A percentile compares a stretch with the other conserved stretches of the same genome.
Conservation (phyloP, 2,329 filamentous ascomycete genomes). For the Botrytis byssoidea region DNA sequence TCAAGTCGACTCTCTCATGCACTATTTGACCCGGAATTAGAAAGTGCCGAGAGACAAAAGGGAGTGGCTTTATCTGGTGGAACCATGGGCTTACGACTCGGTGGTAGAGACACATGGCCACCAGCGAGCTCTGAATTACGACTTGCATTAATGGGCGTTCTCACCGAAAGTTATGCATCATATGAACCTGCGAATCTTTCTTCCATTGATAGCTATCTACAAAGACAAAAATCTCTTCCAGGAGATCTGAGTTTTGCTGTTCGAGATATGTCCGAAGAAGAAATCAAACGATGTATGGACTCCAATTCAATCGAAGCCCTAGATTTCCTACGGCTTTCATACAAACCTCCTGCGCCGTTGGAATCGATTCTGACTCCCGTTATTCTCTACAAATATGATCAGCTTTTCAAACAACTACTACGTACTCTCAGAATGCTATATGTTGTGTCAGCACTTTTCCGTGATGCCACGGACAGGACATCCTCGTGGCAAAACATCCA, state of each 20-base stretch:
- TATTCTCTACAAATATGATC: conserved; percentile 77
- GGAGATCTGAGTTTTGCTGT: conserved; percentile 80
- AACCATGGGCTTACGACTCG: conserved; percentile 78
- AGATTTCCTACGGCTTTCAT: conserved; percentile 89
- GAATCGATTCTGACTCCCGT: conserved; percentile 69
- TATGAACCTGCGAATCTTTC: conserved; percentile 29
- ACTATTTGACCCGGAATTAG: conserved; percentile 79
- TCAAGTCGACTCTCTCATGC: conserved; percentile 75
- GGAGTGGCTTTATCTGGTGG: conserved; percentile 68
- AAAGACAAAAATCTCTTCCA: conserved; percentile 49
- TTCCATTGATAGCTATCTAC: conserved; percentile 37
- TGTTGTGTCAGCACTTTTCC: conserved; percentile 65
- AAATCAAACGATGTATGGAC: conserved; percentile 81
- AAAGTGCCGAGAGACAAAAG: conserved; percentile 70
- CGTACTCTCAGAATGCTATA: conserved; percentile 77
- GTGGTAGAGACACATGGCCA: conserved; percentile 82
- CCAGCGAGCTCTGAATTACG: conserved; percentile 92
- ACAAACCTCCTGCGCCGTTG: conserved; percentile 71
- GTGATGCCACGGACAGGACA: conserved; percentile 49
- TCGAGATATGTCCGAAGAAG: conserved; percentile 72
- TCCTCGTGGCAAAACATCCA: conserved; percentile 31
- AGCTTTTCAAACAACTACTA: conserved; percentile 76
- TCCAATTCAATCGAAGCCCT: conserved; percentile 79
- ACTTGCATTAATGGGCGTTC: conserved; percentile 79
- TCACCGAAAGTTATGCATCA: conserved; percentile 68